Evolutionary conservation across 495 filamentous ascomycete species (phyloP), one percentile per base, ranked within the genome.

Genomic region (Glutinoglossum americanum): DNA sequence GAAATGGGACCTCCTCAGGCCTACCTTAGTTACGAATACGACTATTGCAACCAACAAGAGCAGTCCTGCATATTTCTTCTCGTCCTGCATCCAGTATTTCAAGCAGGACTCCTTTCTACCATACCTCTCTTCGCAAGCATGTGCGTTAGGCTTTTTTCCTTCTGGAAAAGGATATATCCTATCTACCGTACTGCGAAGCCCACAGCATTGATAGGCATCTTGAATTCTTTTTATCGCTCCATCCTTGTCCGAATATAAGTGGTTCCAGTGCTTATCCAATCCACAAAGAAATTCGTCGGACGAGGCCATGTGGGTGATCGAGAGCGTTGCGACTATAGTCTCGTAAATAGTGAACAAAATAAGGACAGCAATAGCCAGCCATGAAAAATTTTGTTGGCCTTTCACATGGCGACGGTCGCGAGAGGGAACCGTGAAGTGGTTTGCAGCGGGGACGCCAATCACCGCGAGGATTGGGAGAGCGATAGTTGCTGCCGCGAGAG

Each of bases 381-480:
- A 61, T 21, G 47, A 56, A 8, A 55, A 33, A 27, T 49, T 21
- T 1, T 21, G 21, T 48, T 41, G 51, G 45, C 49, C 51, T 17
- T 8, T 17, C 19, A n/a, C 25, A 15, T 21, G 49, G 15, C n/a
- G 47, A 49, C 8, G n/a, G 33, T 54, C 35, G 45, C 9, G 41
- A 27, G 30, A 30, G 10, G 53, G 41, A 25, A 33, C 39, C 25
- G 56, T 21, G 39, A 61, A 33, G 11, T 30, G 21, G 23, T 59
- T 55, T 28, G 55, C 47, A 19, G 33, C 21, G 19, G 30, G 59
- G 28, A 60, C 27, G 51, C 47, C 39, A 26, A 63, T 25, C 7
- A 51, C 64, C 23, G 62, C 63, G 27, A 66, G 30, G 3, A 64
- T 28, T n/a, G 64, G 64, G 1, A 66, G 62, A 25, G 64, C 27